Conservation (phyloP, 2,329 filamentous ascomycete species). For the Talaromyces funiculosus region DNA sequence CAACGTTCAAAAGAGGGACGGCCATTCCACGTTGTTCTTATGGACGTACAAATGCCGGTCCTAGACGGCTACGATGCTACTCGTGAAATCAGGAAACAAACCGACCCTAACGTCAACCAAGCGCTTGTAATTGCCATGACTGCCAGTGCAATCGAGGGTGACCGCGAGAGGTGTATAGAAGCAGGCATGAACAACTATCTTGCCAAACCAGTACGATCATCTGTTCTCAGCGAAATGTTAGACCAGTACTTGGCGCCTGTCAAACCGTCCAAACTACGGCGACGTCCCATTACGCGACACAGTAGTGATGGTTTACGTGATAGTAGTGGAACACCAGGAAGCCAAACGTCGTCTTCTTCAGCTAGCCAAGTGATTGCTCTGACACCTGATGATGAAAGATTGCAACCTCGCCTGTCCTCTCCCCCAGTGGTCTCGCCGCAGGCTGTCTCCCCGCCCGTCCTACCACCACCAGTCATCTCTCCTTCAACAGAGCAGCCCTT, state of each 20-base stretch:
- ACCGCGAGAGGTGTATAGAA: conserved; percentile 90
- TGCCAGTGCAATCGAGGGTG: conserved; percentile 86
- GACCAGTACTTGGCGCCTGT: conserved; percentile 58
- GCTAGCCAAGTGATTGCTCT: conserved; percentile 19
- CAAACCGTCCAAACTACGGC: conserved; percentile 29
- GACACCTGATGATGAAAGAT: conserved; percentile 10
- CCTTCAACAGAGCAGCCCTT: not conserved
- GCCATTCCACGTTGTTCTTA: conserved; percentile 85
- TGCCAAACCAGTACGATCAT: conserved; percentile 87
- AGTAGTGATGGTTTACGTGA: conserved; percentile 22
- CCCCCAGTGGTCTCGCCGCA: not conserved
- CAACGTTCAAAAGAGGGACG: conserved; percentile 62
- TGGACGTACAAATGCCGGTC: conserved; percentile 96
- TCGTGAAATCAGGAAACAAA: conserved; percentile 70
- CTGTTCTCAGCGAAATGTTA: conserved; percentile 78
- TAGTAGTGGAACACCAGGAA: conserved; percentile 23
- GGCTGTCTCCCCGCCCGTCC: not conserved
- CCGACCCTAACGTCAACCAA: conserved; percentile 68
- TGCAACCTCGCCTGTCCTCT: not conserved
- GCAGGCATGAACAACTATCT: conserved; percentile 98
- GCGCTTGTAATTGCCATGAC: conserved; percentile 98
- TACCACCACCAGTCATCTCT: not conserved
- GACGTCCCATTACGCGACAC: conserved; percentile 27
- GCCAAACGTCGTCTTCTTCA: conserved; percentile 23
- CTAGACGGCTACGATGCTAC: conserved; percentile 91